A percentile compares a stretch with the other conserved stretches of the same genome.
Conservation (phyloP, 208 protist species). For the Trypanosoma conorhini region DNA sequence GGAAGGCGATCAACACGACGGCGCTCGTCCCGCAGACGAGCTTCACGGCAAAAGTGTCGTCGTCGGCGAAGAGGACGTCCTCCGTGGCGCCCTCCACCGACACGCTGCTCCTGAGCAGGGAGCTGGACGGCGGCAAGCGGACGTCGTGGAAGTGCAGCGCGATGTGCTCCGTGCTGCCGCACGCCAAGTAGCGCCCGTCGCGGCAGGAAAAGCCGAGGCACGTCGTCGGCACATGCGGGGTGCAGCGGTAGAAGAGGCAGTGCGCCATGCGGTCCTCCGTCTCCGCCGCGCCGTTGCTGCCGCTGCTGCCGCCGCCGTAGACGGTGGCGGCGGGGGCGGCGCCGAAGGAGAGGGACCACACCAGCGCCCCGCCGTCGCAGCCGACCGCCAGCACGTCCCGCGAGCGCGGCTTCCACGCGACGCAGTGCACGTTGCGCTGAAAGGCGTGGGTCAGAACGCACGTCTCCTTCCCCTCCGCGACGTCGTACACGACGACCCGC, state of each 20-base stretch:
- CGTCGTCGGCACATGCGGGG: slow-evolving; percentile 38
- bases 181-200: slow-evolving; percentile 62
- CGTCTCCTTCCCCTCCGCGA: slow-evolving; percentile 30
- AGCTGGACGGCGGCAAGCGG: slow-evolving; percentile 29
- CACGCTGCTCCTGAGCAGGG: slow-evolving; percentile 19
- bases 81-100: slow-evolving; percentile 61
- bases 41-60: slow-evolving; percentile 70
- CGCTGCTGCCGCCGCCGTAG: slow-evolving; percentile 13
- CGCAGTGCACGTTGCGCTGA: slow-evolving; percentile 46
- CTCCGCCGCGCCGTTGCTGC: background rate
- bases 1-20: slow-evolving; percentile 47
- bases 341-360: slow-evolving; percentile 57
- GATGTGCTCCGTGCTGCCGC: slow-evolving; percentile 46
- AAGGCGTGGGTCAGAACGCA: slow-evolving; percentile 77
- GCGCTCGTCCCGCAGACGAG: slow-evolving; percentile 41
- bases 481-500: slow-evolving; percentile 71
- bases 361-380: slow-evolving; percentile 68
- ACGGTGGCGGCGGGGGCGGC: background rate
- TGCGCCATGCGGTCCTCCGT: slow-evolving; percentile 29
- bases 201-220: slow-evolving; percentile 49
- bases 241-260: slow-evolving; percentile 69
- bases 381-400: slow-evolving; percentile 74
- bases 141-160: slow-evolving; percentile 65
- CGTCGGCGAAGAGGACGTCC: slow-evolving; percentile 56
- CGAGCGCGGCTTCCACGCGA: slow-evolving; percentile 77